phyloP scores from a whole-genome alignment of 352 stramenopile species.

The Globisporangium nodosum region DNA sequence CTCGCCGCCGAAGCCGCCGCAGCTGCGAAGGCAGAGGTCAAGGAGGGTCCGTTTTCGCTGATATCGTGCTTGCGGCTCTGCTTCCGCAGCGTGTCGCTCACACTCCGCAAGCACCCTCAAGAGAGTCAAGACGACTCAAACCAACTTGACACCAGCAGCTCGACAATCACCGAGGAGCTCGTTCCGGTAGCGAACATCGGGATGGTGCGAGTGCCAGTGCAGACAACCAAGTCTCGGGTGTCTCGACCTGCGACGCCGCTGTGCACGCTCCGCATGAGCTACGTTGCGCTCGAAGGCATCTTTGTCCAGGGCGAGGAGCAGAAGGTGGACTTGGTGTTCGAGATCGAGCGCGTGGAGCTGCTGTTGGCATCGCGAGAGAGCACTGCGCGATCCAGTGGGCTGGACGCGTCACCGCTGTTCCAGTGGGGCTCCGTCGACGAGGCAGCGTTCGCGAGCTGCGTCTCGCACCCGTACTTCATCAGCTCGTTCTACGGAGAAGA shows the following conservation, averaged over 20 bases:
- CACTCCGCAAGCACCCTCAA: constrained; percentile 50
- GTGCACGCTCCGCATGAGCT: constrained; percentile 42
- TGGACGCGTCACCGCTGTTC: constrained; percentile 13
- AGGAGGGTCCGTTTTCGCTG: constrained; percentile 16
- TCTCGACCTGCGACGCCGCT: constrained; percentile 59
- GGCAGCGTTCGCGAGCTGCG: constrained; percentile 37
- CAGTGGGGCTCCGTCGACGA: constrained; percentile 42
- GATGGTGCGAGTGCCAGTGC: constrained; percentile 55
- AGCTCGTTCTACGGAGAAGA: constrained; percentile 64
- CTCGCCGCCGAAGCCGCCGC: constrained; percentile 10
- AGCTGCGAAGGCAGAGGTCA: constrained; percentile 4
- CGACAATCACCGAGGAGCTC: constrained; percentile 40
- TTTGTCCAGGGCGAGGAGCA: constrained; percentile 22
- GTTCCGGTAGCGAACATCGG: constrained; percentile 82
- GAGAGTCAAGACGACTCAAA: constrained; percentile 10
- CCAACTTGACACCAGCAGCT: constrained; percentile 13
- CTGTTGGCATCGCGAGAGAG: constrained; percentile 14
- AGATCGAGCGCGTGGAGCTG: constrained; percentile 64
- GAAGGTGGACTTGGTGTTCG: constrained; percentile 52
- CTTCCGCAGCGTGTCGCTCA: constrained; percentile 51
- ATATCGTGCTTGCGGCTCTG: constrained; percentile 50
- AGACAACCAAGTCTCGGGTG: constrained; percentile 35
- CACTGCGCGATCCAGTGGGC: too few relatives aligned
- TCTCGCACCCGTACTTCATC: constrained; percentile 75
- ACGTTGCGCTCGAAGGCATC: constrained; percentile 45